Conservation (phyloP, 176 grass and related monocot genomes). For the Avena eriantha region DNA sequence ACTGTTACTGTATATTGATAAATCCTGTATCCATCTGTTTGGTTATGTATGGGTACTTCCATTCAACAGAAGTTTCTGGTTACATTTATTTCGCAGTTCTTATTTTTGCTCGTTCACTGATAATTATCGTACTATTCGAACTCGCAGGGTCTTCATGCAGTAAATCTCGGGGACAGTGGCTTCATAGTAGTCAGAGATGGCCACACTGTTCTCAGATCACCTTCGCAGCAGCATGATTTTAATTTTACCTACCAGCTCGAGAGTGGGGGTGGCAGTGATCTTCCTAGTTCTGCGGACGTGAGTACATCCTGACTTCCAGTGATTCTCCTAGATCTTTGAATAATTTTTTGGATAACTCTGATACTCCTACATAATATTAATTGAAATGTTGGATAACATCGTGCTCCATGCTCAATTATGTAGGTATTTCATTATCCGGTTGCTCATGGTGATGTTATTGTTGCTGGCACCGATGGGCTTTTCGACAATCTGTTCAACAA, state of each 20-base stretch:
- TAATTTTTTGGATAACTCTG: neutral
- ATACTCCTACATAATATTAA: neutral
- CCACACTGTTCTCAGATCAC: conserved; percentile 82
- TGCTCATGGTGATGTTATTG: conserved; percentile 75
- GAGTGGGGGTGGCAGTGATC: conserved; percentile 91
- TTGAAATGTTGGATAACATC: neutral
- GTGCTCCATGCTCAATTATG: neutral
- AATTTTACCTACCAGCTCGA: conserved; percentile 99
- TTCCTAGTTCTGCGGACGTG: conserved; percentile 94
- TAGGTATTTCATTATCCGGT: conserved; percentile 84
- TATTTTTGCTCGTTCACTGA: conserved; percentile 10
- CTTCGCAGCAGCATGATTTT: conserved; percentile 97
- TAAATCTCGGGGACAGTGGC: conserved; percentile 96
- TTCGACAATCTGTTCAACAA: conserved; percentile 93
- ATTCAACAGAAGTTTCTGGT: neutral
- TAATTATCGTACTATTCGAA: neutral
- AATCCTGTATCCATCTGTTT: conserved; percentile 6
- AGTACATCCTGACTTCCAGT: conserved; percentile 36
- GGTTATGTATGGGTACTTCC: neutral
- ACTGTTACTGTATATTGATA: neutral
- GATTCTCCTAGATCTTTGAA: neutral
- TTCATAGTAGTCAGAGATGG: conserved; percentile 93
- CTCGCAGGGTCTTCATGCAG: conserved; percentile 75
- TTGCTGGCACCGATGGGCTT: conserved; percentile 95
- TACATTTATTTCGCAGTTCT: neutral